phyloP scores from a whole-genome alignment of 768 basidiomycete genomes.

The Trametes sanguinea region DNA sequence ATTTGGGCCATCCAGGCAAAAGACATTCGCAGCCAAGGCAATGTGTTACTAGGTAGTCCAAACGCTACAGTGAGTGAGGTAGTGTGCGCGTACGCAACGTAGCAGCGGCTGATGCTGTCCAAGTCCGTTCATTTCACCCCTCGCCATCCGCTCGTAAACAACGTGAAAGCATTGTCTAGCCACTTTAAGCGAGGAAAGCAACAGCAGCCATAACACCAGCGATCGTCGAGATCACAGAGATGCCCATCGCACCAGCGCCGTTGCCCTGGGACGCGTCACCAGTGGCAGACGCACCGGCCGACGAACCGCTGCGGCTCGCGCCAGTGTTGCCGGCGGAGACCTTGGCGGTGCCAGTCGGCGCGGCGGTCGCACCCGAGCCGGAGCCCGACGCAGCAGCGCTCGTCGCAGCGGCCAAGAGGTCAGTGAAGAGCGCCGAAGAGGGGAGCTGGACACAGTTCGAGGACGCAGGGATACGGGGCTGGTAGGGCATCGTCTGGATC shows the following conservation, averaged over 20 bases:
- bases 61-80: conserved; percentile 12
- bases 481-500: conserved; percentile 49
- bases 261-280: conserved; percentile 20
- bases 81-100: conserved; percentile 7
- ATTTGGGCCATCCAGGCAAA: background rate
- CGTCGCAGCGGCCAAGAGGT: conserved; percentile 18
- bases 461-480: conserved; percentile 40
- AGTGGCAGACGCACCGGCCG: conserved; percentile 18
- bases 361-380: conserved; percentile 11
- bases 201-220: conserved; percentile 38
- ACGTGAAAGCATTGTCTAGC: conserved; percentile 1
- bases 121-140: conserved; percentile 10
- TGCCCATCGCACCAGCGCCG: conserved; percentile 25
- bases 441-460: conserved; percentile 45
- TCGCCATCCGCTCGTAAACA: conserved; percentile 12
- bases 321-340: conserved; percentile 11
- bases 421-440: conserved; percentile 40
- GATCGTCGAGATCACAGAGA: conserved; percentile 36
- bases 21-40: conserved; percentile 2
- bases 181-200: conserved; percentile 36
- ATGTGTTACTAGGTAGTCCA: conserved; percentile 18
- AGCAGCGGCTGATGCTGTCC: background rate
- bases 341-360: conserved; percentile 23
- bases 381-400: conserved; percentile 14
- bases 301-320: conserved; percentile 9